Evolutionary conservation across 1,284 basidiomycete genomes (phyloP), one percentile per base, ranked within the genome.

Genomic region (Ustanciosporium gigantosporum): DNA sequence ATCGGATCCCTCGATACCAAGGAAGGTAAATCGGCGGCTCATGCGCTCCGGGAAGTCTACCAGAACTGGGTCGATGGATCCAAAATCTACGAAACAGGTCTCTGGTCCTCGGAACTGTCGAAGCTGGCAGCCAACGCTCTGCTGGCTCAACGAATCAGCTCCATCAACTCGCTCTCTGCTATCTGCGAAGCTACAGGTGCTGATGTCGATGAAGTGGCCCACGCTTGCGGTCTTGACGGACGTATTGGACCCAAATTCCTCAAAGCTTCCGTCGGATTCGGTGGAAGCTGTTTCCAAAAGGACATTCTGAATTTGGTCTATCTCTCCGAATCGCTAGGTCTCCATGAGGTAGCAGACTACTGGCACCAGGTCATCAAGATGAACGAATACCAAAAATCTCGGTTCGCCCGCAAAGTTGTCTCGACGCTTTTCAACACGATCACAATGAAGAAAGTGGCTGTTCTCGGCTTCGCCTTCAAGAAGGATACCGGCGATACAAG

Each of bases 111-210:
- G 3, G 94, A 99, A 81, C 86, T 99, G 32, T 90, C 91, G 72
- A 99, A 98, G 83, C 87, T 99, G 66, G 94, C 95, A 6, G 95
- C 95, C 59, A 98, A 99, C 80, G 94, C 94, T 39, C 91, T 98
- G 87, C 87, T 99, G 51, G 95, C 94, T 8, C 79, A 82, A 80
- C 89, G 95, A 64, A 98, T 99, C 80, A 97, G 94, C 8, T 95
- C 91, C 46, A 84, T 98, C 82, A 99, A 98, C 79, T 91, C 94
- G 13, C 87, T 99, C 32, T 94, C 92, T 20, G 95, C 95, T 43
- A 96, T 99, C 78, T 98, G 95, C 79, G 95, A 98, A 81, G 92
- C 91, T n/a, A 99, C 95, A 5, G 95, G 94, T 41, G 95, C 95
- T 49, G 94, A 94, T 82, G 91, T 99, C 51, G 91, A 96, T 80